Evolutionary conservation across 306 rosid species (phyloP).

Genomic region (Phaseolus lunatus): DNA sequence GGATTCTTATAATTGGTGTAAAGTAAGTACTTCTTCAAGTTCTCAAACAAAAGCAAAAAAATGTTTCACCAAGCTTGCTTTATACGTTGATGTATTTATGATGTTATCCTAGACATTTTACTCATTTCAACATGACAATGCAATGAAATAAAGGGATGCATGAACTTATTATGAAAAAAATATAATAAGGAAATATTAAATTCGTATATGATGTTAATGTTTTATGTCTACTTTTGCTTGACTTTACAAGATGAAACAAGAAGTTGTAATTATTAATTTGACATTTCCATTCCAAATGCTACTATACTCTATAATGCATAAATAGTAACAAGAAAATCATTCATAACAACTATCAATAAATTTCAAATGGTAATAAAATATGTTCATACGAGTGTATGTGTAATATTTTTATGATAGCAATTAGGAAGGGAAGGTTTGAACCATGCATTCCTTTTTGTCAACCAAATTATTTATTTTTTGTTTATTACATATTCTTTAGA

Average conservation of each 20-base stretch:
- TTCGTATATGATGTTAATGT: constrained; percentile 3
- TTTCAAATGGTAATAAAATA: background rate
- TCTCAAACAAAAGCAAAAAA: background rate
- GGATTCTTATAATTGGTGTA: constrained; percentile 82
- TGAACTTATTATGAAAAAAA: constrained; percentile 2
- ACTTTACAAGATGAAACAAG: constrained; percentile 15
- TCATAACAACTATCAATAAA: background rate
- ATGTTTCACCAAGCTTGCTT: constrained; percentile 33
- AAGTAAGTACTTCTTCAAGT: constrained; percentile 60
- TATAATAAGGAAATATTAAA: background rate
- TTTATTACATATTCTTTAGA: constrained; percentile 59
- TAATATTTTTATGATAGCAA: background rate
- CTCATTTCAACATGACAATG: background rate
- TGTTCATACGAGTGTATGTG: background rate
- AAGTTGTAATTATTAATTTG: background rate
- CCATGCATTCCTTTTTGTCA: background rate
- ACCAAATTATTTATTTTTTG: background rate
- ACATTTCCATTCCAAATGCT: background rate
- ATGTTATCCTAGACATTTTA: constrained; percentile 5
- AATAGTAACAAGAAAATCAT: background rate
- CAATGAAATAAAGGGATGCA: background rate
- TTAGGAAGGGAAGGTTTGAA: background rate
- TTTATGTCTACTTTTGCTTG: constrained; percentile 29
- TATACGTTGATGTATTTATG: constrained; percentile 14
- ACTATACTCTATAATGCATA: background rate